Base-by-base conservation (phyloP, 805 yeast species). In the Saccharomyces kudriavzevii region DNA sequence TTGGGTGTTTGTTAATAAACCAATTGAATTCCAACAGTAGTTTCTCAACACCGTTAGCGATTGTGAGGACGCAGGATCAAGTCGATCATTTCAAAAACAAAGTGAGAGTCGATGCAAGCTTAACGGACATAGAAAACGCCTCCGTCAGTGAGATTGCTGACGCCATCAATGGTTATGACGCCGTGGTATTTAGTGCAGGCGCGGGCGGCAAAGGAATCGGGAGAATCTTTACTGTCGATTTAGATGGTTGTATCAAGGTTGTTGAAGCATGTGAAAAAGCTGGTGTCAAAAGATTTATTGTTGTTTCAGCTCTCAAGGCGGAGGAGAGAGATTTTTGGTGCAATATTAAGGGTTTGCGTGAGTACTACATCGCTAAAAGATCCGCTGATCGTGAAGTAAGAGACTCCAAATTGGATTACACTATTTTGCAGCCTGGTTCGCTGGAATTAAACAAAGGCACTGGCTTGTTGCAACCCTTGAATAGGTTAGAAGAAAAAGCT, bases 161-260 rank as follows among this genome's bases (percentile, higher is more conserved):
- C 2, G 69, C 67, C 0, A 60, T 83, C 35, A 64, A 68, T 45
- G 84, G 81, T 2, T 74, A 71, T 40, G 81, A 80, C 58, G 81
- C 82, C 8, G 80, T 83, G 4, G 80, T 83, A 0, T 80, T 82
- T 70, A 69, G 78, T 43, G 87, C 85, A 0, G 87, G 87, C 8
- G 80, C 85, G 2, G 83, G 80, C 20, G 87, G 86, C 2, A 77
- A 76, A 47, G 78, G 79, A 14, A 59, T 76, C 6, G 75, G 70
- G 25, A 58, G 70, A 43, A 73, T 78, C 1, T 70, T 81, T 50
- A 70, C 75, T 24, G 78, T 83, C n/a, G 88, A 83, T 60, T 69
- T 82, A 54, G 87, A 83, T 61, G 84, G 83, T 3, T 82, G 83
- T 8, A 79, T 80, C 30, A 79, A 80, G 61, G 73, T 77, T 1